Base-by-base conservation (phyloP, 305 asterid genomes). In the Fraxinus nigra region DNA sequence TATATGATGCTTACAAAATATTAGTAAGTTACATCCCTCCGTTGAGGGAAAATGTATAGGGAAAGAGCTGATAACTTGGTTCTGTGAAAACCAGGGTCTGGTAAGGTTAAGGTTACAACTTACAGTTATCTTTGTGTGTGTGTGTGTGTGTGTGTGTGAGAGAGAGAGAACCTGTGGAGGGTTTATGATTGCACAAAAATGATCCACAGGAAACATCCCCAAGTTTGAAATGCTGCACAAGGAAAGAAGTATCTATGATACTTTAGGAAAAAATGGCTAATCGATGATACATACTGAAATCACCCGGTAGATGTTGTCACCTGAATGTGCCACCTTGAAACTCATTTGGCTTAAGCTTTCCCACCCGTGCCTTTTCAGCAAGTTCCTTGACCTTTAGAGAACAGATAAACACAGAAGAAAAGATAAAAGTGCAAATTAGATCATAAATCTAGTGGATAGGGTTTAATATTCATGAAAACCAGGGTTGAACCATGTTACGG, bases 321-420 rank as follows among this genome's bases (percentile, higher is more conserved):
- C 99, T 96, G 92, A 96, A 96, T 86, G 98, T 94, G 80, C 99
- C 99, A 51, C 99, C 98, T 89, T 93, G 99, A 89, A 92, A 96
- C 88, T 96, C 99, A 84, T 90, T 90, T 79, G 99, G 99, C 85
- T 91, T 94, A 84, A 96, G 97, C 89, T 92, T 94, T 48, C 98
- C 99, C 2, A 85, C 84, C 72, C 99, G 90, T 77, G 99, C 99
- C 83, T 91, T 94, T 87, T 93, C 98, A 89, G 99, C 98, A 83
- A 96, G 98, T 90, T 93, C 98, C 88, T 91, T 96, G 80, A 96
- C 89, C 99, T 96, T 82, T 84, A 79, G 76, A 72, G 72, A 85
- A 82, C 67, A 86, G 72, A 13, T 81, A 74, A 69, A 75, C 67
- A 70, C 76, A 79, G 28, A 10, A 79, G 13, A 74, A 75, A 65